Base-by-base conservation (phyloP, 768 basidiomycete genomes). In the Lactifluus rugatus region DNA sequence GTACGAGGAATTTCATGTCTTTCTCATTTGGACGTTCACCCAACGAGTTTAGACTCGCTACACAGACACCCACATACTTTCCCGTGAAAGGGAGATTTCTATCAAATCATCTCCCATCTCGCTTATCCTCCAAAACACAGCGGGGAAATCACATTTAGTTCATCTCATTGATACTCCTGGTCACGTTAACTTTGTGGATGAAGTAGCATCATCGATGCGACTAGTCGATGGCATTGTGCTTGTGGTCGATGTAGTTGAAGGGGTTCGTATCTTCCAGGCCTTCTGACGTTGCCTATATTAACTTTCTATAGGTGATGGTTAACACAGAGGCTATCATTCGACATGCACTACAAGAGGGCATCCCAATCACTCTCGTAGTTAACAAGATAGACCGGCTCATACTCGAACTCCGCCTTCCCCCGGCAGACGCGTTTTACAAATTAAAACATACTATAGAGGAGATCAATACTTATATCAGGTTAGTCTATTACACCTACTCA, bases 371-470 rank as follows among this genome's bases (percentile, higher is more conserved):
- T 8, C 81, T 99, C 47, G 85, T 99, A 34, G 81, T 99, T 62
- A 99, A 99, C 78, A 99, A 99, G 78, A 85, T 99, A 67, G 96
- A 99, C 73, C 81, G 96, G 55, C 81, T 99, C 51, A 97, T 98
- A 62, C 82, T 99, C 55, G 96, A 99, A 73, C 77, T 99, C 57
- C 85, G 96, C 47, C 85, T 99, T 68, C 94, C 94, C 67, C 96
- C 96, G 54, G 75, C 85, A 42, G 96, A 99, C 66, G 96, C 96
- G 0, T 99, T 91, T 76, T 97, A 94, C 76, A 99, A 99, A 78
- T 92, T 99, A 64, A 95, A 92, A 71, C 95, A 98, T 70, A 97
- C 94, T 2, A 95, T 99, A 55, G 96, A 99, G 69, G 96, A 99
- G 71, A 85, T 99, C 52, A 99, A 99, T 70, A 89, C 86, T 1